Percentiles rank a stretch among this genome's conserved stretches.
Evolutionary conservation across 2,329 filamentous ascomycete genomes (phyloP).

Genomic region (Fusarium haematococcum): DNA sequence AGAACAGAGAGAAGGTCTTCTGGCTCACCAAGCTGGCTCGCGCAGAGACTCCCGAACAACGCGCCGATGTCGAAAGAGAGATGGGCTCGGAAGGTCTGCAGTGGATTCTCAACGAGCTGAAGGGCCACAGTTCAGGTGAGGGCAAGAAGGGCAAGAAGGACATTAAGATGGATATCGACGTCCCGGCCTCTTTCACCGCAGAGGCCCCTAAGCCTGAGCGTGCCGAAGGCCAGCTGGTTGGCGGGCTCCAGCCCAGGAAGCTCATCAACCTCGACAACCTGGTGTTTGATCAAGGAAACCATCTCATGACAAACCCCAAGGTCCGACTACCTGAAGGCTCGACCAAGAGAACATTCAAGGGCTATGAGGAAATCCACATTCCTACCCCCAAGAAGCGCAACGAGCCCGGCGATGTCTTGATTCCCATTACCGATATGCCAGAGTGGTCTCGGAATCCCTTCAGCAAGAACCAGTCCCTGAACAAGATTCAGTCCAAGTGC

Average conservation of each 20-base stretch:
- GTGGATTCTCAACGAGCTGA: constrained; percentile 88
- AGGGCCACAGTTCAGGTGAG: constrained; percentile 74
- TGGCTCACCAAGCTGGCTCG: constrained; percentile 92
- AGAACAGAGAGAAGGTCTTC: constrained; percentile 92
- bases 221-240: constrained; percentile 76
- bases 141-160: constrained; percentile 77
- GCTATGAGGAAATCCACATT: constrained; percentile 98
- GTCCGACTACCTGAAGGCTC: constrained; percentile 94
- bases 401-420: constrained; percentile 82
- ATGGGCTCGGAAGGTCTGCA: constrained; percentile 91
- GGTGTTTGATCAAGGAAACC: constrained; percentile 97
- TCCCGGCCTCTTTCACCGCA: constrained; percentile 69
- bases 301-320: constrained; percentile 99
- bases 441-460: constrained; percentile 93
- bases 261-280: constrained; percentile 95
- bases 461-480: constrained; percentile 85
- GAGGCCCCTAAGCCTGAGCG: constrained; percentile 65
- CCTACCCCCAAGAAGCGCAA: constrained; percentile 89
- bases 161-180: constrained; percentile 95
- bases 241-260: constrained; percentile 87
- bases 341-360: constrained; percentile 95
- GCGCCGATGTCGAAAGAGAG: constrained; percentile 83
- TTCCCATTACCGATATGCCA: constrained; percentile 88
- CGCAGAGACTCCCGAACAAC: constrained; percentile 82
- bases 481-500: constrained; percentile 95